These are phyloP conservation scores for Fusarium metavorans DNA, from an alignment of 2,329 filamentous ascomycete genomes.

Conservation along the genomic window DNA sequence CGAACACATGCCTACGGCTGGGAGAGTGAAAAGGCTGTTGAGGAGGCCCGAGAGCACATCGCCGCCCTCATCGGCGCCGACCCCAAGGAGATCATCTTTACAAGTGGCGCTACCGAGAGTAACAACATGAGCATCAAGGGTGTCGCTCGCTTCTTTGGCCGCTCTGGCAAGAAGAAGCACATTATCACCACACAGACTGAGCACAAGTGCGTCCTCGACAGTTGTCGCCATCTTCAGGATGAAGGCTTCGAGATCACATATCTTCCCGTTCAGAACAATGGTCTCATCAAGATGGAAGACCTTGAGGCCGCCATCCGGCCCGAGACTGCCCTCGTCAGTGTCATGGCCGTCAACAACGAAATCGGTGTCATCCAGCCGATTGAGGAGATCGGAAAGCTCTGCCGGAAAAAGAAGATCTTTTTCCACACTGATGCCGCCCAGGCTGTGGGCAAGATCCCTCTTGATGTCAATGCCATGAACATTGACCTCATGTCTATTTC, in stretches of 20 bases:
- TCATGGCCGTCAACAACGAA: slow-evolving; percentile 99
- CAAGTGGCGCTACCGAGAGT: slow-evolving; percentile 96
- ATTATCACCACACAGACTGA: slow-evolving; percentile 98
- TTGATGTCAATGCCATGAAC: slow-evolving; percentile 98
- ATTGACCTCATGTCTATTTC: slow-evolving; percentile 99
- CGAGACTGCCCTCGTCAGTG: slow-evolving; percentile 91
- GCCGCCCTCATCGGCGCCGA: slow-evolving; percentile 92
- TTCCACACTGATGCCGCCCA: slow-evolving; percentile 98
- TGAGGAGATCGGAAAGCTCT: slow-evolving; percentile 92
- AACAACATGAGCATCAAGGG: slow-evolving; percentile 99
- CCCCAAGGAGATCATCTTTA: slow-evolving; percentile 98
- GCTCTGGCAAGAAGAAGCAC: slow-evolving; percentile 96
- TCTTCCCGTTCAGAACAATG: slow-evolving; percentile 87
- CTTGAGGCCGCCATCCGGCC: slow-evolving; percentile 90
- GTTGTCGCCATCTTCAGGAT: slow-evolving; percentile 95
- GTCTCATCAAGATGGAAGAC: slow-evolving; percentile 85
- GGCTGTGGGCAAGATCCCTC: slow-evolving; percentile 97
- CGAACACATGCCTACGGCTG: slow-evolving; percentile 98
- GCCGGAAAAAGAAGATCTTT: slow-evolving; percentile 91
- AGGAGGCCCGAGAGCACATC: slow-evolving; percentile 85
- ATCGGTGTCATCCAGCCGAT: slow-evolving; percentile 99
- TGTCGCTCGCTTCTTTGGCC: slow-evolving; percentile 93
- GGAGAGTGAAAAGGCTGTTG: slow-evolving; percentile 96
- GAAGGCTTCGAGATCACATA: slow-evolving; percentile 99
- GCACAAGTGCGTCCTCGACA: slow-evolving; percentile 98